phyloP scores from a whole-genome alignment of 805 yeast species.

The Saccharomycopsis sp. region DNA sequence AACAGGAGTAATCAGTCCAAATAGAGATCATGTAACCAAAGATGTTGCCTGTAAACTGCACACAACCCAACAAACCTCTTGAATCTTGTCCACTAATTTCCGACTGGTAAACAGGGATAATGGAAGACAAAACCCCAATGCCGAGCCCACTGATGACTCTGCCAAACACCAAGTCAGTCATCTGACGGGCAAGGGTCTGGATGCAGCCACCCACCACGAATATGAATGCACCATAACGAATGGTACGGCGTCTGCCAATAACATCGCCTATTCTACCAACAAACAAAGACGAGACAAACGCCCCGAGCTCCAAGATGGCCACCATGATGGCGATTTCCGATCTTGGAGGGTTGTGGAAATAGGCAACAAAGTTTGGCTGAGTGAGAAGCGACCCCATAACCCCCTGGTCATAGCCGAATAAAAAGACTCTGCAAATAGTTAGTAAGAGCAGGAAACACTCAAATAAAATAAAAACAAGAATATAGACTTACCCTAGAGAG shows the following conservation, averaged over 20 bases:
- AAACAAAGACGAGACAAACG: constrained; percentile 65
- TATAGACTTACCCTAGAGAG: constrained; percentile 27
- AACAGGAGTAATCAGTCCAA: constrained; percentile 78
- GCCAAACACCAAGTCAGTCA: constrained; percentile 57
- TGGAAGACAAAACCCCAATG: constrained; percentile 73
- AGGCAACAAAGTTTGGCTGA: constrained; percentile 55
- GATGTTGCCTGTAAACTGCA: constrained; percentile 82
- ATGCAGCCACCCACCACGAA: constrained; percentile 73
- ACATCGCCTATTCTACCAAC: constrained; percentile 73
- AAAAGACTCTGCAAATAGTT: constrained; percentile 47
- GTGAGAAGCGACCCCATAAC: constrained; percentile 84
- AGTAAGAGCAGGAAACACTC: constrained; percentile 1
- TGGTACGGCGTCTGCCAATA: constrained; percentile 72
- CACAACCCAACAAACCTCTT: constrained; percentile 77
- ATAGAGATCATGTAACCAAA: constrained; percentile 74
- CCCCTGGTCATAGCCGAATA: constrained; percentile 82
- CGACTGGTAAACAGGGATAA: constrained; percentile 81
- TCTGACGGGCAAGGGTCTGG: constrained; percentile 52
- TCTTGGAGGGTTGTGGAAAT: constrained; percentile 66
- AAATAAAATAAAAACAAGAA: neutral
- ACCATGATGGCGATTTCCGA: constrained; percentile 78
- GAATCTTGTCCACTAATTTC: constrained; percentile 84
- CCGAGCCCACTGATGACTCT: constrained; percentile 79
- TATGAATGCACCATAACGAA: constrained; percentile 67
- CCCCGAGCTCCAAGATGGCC: constrained; percentile 83